Base-by-base conservation (phyloP, 352 stramenopile genomes). In the Phytophthora ohioensis region DNA sequence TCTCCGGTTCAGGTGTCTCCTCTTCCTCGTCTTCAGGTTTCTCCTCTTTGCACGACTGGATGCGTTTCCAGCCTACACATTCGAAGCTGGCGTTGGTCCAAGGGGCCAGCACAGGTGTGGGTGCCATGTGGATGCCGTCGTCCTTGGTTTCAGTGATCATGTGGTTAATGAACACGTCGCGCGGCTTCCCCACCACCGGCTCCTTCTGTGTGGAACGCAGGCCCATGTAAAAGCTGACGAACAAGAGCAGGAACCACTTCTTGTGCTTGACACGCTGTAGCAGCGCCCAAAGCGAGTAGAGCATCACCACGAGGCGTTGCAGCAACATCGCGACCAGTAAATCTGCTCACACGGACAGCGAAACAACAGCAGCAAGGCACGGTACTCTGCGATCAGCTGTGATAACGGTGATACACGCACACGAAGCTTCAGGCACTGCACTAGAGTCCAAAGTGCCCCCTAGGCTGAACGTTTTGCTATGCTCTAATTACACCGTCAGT, bases 21-120 rank as follows among this genome's bases (percentile, higher is more conserved):
- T 79, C 62, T 1, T 65, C 67, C 6, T 85, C 71, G 51, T 78
- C 76, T 41, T 88, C 71, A 32, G 69, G 64, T 15, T 87, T 76
- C 46, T 86, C 68, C 38, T 84, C 77, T 39, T 64, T 66, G 51
- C 88, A 96, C 58, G 85, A 83, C n/a, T 94, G 81, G 41, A 89
- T 91, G 39, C 85, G 85, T 63, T 96, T 93, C 88, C 88, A 96
- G 47, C 87, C 87, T 41, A 96, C 78, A 61, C 88, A 96, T 71
- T 96, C 88, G 52, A 92, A 96, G 59, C 81, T 82, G 47, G 87
- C 77, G 61, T 94, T 89, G 4, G 84, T 92, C 88, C 88, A 96
- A 0, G 86, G 76, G 38, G 82, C 71, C 0, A 75, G 54, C 47
- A 96, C 76, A 6, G 73, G 74, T 39, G 84, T 91, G 3, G 84